Conservation (phyloP, 2,329 filamentous ascomycete genomes). For the Herpotrichia juniperi region DNA sequence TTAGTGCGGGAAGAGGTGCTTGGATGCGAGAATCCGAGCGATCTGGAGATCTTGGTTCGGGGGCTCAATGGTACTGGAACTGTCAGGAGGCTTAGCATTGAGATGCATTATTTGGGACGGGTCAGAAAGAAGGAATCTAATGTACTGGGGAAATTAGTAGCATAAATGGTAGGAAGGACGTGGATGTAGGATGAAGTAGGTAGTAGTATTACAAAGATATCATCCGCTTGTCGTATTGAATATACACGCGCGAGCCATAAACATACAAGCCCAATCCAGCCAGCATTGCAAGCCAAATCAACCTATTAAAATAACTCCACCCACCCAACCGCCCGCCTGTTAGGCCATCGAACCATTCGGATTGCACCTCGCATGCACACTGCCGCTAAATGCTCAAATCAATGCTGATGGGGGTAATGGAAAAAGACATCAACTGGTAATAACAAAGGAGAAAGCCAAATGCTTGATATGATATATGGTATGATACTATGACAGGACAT, state of each 20-base stretch:
- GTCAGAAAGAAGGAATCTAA: background rate
- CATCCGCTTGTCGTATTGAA: constrained; percentile 1
- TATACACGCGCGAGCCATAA: constrained; percentile 1
- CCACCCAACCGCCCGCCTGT: background rate
- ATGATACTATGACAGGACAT: constrained; percentile 20
- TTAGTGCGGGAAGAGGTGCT: background rate
- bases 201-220: constrained; percentile 4
- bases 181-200: background rate
- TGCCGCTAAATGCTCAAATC: constrained; percentile 5
- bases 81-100: background rate
- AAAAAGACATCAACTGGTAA: background rate
- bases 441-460: background rate
- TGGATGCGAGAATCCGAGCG: background rate
- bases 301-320: background rate
- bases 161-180: background rate
- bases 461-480: constrained; percentile 1
- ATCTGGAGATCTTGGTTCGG: background rate
- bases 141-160: background rate
- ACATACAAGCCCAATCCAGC: background rate
- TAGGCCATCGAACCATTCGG: background rate
- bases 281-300: background rate
- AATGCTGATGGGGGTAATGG: constrained; percentile 4
- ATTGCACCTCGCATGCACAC: background rate
- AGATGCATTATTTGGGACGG: too few species aligned
- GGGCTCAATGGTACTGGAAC: background rate